A percentile compares a stretch with the other conserved stretches of the same genome.
Evolutionary conservation across 371 early-diverging fungal genomes (phyloP).

Genomic region (Synchytrium microbalum): DNA sequence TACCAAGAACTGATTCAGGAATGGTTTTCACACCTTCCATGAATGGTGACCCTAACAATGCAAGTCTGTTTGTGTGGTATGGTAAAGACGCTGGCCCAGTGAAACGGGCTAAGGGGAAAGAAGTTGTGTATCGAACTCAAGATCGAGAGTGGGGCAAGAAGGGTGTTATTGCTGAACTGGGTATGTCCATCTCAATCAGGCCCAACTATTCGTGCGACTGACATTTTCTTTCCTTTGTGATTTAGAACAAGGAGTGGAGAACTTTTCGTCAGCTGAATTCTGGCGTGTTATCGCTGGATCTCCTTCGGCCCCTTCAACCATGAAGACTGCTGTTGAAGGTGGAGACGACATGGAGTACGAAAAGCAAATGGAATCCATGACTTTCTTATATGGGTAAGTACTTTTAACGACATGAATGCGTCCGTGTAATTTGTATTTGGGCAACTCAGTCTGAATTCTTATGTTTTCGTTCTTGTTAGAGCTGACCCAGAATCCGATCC

Average conservation of each 20-base stretch:
- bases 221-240: neutral
- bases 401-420: neutral
- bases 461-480: neutral
- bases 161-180: constrained; percentile 15
- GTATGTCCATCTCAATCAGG: neutral
- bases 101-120: constrained; percentile 22
- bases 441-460: too few relatives aligned
- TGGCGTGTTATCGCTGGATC: neutral
- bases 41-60: constrained; percentile 3
- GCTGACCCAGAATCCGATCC: neutral
- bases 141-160: constrained; percentile 28
- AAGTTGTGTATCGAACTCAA: constrained; percentile 18
- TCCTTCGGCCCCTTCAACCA: neutral
- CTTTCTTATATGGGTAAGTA: constrained; percentile 18
- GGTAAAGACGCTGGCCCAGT: constrained; percentile 17
- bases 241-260: neutral
- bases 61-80: constrained; percentile 18
- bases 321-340: neutral
- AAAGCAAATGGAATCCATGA: constrained; percentile 9
- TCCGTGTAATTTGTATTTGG: neutral
- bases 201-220: neutral
- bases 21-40: neutral
- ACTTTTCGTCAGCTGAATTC: neutral
- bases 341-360: constrained; percentile 20
- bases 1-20: constrained; percentile 3